Percentiles rank a stretch among this genome's conserved stretches.
These are phyloP conservation scores for Rutstroemia sydowiana DNA, from an alignment of 2,329 filamentous ascomycete genomes.

Conservation along the genomic window DNA sequence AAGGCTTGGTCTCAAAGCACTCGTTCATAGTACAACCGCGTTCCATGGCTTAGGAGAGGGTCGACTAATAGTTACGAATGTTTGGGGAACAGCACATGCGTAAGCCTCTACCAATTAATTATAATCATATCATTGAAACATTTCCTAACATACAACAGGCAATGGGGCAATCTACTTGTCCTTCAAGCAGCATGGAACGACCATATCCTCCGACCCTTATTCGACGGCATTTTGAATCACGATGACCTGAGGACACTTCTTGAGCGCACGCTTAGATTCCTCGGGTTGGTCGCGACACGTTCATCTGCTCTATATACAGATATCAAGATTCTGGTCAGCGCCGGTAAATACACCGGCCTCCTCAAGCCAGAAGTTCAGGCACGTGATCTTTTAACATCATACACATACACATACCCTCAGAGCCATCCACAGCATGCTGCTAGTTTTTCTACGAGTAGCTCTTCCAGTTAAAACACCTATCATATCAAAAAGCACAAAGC, in stretches of 20 bases:
- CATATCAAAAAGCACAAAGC: too few species aligned
- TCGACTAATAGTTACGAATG: constrained; percentile 82
- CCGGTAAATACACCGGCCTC: constrained; percentile 18
- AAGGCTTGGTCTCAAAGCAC: constrained; percentile 46
- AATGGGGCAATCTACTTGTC: constrained; percentile 96
- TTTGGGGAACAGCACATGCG: constrained; percentile 93
- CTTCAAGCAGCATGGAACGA: constrained; percentile 74
- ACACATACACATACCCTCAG: too few species aligned
- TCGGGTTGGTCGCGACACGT: constrained; percentile 61
- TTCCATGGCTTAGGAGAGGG: constrained; percentile 59
- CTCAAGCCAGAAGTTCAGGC: constrained; percentile 6
- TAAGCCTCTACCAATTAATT: constrained; percentile 45
- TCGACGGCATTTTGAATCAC: constrained; percentile 50
- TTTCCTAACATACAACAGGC: constrained; percentile 44
- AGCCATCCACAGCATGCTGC: too few species aligned
- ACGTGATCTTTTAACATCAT: constrained; percentile 7
- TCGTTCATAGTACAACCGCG: constrained; percentile 77
- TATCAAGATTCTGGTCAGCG: constrained; percentile 58
- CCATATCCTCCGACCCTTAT: constrained; percentile 47
- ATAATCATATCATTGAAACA: constrained; percentile 1
- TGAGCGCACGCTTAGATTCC: constrained; percentile 66
- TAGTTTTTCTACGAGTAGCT: constrained; percentile 2
- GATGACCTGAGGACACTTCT: constrained; percentile 54
- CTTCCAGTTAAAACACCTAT: not conserved
- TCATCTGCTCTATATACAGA: constrained; percentile 71